Evolutionary conservation across 2,329 filamentous ascomycete genomes (phyloP).

Genomic region (Penicillium italicum): DNA sequence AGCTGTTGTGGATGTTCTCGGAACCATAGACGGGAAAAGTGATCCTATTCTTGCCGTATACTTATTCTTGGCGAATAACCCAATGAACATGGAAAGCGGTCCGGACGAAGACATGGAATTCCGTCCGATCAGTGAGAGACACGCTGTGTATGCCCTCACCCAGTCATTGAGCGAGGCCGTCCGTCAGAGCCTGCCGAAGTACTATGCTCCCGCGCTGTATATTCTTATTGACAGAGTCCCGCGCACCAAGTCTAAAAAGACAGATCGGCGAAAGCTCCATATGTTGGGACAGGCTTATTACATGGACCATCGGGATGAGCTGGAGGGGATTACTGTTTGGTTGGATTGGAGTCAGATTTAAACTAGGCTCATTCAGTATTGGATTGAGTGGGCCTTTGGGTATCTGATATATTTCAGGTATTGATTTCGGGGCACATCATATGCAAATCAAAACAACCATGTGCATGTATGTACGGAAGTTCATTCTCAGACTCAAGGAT

Average conservation of each 20-base stretch:
- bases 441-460: neutral
- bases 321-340: conserved; percentile 15
- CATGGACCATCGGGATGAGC: conserved; percentile 12
- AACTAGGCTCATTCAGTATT: neutral
- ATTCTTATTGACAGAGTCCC: conserved; percentile 20
- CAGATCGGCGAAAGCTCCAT: conserved; percentile 22
- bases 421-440: neutral
- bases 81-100: conserved; percentile 10
- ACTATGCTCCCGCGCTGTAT: conserved; percentile 22
- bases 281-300: conserved; percentile 20
- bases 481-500: neutral
- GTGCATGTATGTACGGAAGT: neutral
- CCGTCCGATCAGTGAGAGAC: conserved; percentile 5
- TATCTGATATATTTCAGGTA: neutral
- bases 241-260: conserved; percentile 25
- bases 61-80: conserved; percentile 16
- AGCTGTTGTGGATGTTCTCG: conserved; percentile 19
- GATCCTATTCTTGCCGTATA: conserved; percentile 18
- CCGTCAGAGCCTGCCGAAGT: conserved; percentile 12
- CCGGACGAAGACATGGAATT: conserved; percentile 16
- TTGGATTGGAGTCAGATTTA: conserved; percentile 8
- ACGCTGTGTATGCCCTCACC: conserved; percentile 8
- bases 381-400: neutral
- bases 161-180: conserved; percentile 9
- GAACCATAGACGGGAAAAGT: conserved; percentile 13